phyloP scores from a whole-genome alignment of 2,329 filamentous ascomycete species.

The Penicillium sp. region DNA sequence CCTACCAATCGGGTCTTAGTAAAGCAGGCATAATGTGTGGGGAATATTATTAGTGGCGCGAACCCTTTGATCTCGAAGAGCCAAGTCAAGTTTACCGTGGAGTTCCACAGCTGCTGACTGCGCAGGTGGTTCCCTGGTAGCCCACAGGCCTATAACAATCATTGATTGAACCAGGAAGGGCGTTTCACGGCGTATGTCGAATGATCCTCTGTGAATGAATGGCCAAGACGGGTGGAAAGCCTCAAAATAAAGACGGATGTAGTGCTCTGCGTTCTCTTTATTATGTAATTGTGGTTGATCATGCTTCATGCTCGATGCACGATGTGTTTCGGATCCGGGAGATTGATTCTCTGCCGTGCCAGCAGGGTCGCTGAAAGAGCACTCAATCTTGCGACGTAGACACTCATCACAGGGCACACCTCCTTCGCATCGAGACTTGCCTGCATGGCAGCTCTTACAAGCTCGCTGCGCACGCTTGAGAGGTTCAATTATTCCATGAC shows the following conservation, averaged over 20 bases:
- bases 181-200: constrained; percentile 20
- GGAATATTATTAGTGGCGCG: neutral
- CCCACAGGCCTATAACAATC: constrained; percentile 30
- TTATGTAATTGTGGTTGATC: neutral
- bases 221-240: constrained; percentile 30
- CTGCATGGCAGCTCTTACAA: constrained; percentile 20
- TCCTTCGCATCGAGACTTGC: constrained; percentile 22
- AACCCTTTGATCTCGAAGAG: constrained; percentile 30
- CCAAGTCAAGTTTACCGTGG: constrained; percentile 21
- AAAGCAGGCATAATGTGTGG: neutral
- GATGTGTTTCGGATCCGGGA: neutral
- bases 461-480: constrained; percentile 12
- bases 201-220: constrained; percentile 27
- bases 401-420: constrained; percentile 20
- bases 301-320: neutral
- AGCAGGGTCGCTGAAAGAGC: constrained; percentile 9
- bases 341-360: neutral
- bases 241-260: constrained; percentile 27
- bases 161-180: constrained; percentile 32
- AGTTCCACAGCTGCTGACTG: constrained; percentile 26
- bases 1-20: constrained; percentile 11
- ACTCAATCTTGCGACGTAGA: constrained; percentile 15
- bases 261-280: constrained; percentile 12
- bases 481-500: constrained; percentile 16
- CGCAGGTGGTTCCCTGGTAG: constrained; percentile 13